phyloP scores from a whole-genome alignment of 176 grass and related monocot genomes.

The Oryza australiensis region DNA sequence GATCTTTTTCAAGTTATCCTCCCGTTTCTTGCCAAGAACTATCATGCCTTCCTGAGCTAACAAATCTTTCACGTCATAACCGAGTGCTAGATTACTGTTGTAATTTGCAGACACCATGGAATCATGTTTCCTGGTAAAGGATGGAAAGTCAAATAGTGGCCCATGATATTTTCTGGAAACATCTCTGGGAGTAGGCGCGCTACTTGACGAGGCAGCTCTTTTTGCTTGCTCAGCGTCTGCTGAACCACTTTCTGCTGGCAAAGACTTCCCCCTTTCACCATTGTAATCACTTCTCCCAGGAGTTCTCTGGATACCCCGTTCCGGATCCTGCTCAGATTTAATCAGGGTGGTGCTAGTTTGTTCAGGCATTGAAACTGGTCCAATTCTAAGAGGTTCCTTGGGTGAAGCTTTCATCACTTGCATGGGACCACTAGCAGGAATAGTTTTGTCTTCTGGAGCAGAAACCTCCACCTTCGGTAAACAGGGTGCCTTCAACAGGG shows the following conservation, averaged over 20 bases:
- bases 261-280: slow-evolving; percentile 79
- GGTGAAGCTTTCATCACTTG: slow-evolving; percentile 50
- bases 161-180: slow-evolving; percentile 90
- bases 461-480: slow-evolving; percentile 73
- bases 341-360: slow-evolving; percentile 47
- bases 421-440: slow-evolving; percentile 31
- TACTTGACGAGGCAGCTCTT: slow-evolving; percentile 59
- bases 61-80: slow-evolving; percentile 94
- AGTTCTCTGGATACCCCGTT: slow-evolving; percentile 62
- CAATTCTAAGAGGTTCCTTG: slow-evolving; percentile 62
- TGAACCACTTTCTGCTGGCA: slow-evolving; percentile 56
- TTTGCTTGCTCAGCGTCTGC: slow-evolving; percentile 69
- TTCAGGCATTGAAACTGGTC: slow-evolving; percentile 50
- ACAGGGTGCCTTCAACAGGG: slow-evolving; percentile 39
- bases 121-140: slow-evolving; percentile 93
- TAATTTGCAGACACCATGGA: slow-evolving; percentile 70
- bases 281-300: slow-evolving; percentile 55
- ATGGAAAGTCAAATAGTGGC: slow-evolving; percentile 92
- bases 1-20: slow-evolving; percentile 90
- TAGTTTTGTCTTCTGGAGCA: slow-evolving; percentile 62
- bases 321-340: slow-evolving; percentile 92
- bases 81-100: slow-evolving; percentile 72
- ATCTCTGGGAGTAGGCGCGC: slow-evolving; percentile 54
- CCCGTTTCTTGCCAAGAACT: slow-evolving; percentile 78
- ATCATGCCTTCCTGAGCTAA: slow-evolving; percentile 80